Conservation (phyloP, 2,329 filamentous ascomycete species). For the Penicillium concentricum region DNA sequence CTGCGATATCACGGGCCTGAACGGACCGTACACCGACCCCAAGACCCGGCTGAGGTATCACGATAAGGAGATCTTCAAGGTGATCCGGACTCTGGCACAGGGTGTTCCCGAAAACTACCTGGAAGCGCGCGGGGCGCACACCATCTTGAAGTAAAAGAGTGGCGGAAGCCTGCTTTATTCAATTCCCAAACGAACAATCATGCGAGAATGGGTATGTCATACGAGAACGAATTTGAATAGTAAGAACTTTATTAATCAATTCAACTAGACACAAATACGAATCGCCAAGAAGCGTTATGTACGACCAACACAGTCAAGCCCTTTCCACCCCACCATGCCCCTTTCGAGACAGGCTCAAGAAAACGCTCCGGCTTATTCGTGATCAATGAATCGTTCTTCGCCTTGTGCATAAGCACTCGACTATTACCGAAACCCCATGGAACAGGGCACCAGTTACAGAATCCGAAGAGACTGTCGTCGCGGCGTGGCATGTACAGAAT, state of each 20-base stretch:
- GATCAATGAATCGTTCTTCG: conserved; percentile 73
- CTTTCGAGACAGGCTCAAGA: conserved; percentile 81
- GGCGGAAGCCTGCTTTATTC: not conserved
- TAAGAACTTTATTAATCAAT: not conserved
- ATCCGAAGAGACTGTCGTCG: conserved; percentile 52
- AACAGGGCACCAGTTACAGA: conserved; percentile 59
- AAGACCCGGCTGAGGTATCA: conserved; percentile 93
- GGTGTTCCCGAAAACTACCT: conserved; percentile 84
- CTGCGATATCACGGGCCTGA: conserved; percentile 91
- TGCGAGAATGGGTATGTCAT: not conserved
- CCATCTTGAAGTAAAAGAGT: conserved; percentile 70
- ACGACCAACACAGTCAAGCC: conserved; percentile 93
- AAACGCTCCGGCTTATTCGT: conserved; percentile 99
- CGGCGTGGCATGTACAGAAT: conserved; percentile 40
- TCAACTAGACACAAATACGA: conserved; percentile 5
- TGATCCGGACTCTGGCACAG: conserved; percentile 77
- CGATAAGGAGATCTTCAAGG: conserved; percentile 84
- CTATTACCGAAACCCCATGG: conserved; percentile 73
- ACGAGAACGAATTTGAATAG: too few relatives aligned
- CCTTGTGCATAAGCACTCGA: conserved; percentile 65
- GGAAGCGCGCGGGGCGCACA: conserved; percentile 87
- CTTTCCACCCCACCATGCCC: conserved; percentile 76
- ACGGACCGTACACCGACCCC: conserved; percentile 89
- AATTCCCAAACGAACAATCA: not conserved
- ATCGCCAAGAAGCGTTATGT: conserved; percentile 52